Conservation (phyloP, 2,329 filamentous ascomycete species). For the Chaetomiaceae sp. region DNA sequence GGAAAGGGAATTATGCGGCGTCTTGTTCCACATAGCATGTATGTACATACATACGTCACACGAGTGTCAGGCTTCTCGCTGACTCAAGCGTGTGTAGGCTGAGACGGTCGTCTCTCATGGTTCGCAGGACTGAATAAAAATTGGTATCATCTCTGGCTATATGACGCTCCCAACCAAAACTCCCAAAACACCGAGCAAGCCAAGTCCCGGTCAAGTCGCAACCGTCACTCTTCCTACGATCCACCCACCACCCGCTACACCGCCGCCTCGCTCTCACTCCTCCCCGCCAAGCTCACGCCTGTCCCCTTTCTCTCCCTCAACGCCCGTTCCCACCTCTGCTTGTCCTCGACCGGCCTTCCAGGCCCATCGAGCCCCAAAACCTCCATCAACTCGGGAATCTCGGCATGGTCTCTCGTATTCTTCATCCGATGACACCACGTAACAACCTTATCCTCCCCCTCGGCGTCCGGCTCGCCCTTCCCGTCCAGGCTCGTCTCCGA, state of each 20-base stretch:
- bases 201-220: background rate
- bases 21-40: too few relatives aligned
- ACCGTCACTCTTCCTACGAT: too few relatives aligned
- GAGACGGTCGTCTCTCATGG: too few relatives aligned
- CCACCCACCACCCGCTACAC: background rate
- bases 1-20: too few relatives aligned
- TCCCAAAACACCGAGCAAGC: slow-evolving; percentile 2
- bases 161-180: background rate
- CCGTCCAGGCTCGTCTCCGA: slow-evolving; percentile 26
- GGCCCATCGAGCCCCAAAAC: slow-evolving; percentile 54
- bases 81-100: too few relatives aligned
- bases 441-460: slow-evolving; percentile 50
- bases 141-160: slow-evolving; percentile 1
- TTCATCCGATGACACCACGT: slow-evolving; percentile 82
- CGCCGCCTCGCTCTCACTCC: slow-evolving; percentile 29
- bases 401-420: slow-evolving; percentile 72
- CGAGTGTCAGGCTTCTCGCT: too few relatives aligned
- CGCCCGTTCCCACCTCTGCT: slow-evolving; percentile 45
- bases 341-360: slow-evolving; percentile 36
- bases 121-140: background rate
- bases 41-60: too few relatives aligned
- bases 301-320: slow-evolving; percentile 49
- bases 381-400: slow-evolving; percentile 62
- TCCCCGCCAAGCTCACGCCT: slow-evolving; percentile 46
- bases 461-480: slow-evolving; percentile 26